Evolutionary conservation across 2,329 filamentous ascomycete species (phyloP), one percentile per base, ranked within the genome.

Genomic region (Cercospora beticola): DNA sequence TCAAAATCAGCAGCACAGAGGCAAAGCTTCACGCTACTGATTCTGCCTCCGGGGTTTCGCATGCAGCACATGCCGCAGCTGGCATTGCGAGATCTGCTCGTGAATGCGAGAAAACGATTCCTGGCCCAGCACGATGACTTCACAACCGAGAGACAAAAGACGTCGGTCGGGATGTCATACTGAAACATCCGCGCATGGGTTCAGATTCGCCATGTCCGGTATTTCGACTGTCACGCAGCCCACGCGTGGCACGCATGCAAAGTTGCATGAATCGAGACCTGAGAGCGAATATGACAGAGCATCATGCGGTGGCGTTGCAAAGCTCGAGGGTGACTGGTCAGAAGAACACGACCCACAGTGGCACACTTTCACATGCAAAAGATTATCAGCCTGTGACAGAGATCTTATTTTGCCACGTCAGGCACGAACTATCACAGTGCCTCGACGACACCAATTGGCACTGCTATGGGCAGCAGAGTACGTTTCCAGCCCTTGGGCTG

Each of bases 361-460:
- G 46, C 46, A 14, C 46, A 8, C 63, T 40, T 65, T 68, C 63
- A 60, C 63, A 65, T 63, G 67, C 64, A 49, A 62, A 46, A 46
- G 18, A 30, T 28, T 36, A 21, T 18, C 12, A 52, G 54, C 67
- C 58, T 60, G 43, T 65, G 63, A 49, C 43, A 56, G 46, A 40
- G 23, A 7, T 43, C n/a, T 21, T 18, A 26, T 16, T 59, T 36
- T 59, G 33, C 31, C 63, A 54, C 40, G 43, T 49, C 36, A 65
- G 63, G 56, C 33, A 59, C 54, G 31, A 23, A 40, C 43, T 65
- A 71, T 69, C 65, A 61, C 31, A 72, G 60, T 49, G 68, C 36
- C 36, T 43, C 16, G 36, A 43, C 36, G 16, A 43, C 68, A n/a
- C 74, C 73, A 49, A 74, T 73, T 9, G 69, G 70, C 36, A 66